Percentiles rank a stretch among this genome's conserved stretches.
These are phyloP conservation scores for Penicilliopsis zonata DNA, from an alignment of 495 filamentous ascomycete genomes.

Conservation along the genomic window DNA sequence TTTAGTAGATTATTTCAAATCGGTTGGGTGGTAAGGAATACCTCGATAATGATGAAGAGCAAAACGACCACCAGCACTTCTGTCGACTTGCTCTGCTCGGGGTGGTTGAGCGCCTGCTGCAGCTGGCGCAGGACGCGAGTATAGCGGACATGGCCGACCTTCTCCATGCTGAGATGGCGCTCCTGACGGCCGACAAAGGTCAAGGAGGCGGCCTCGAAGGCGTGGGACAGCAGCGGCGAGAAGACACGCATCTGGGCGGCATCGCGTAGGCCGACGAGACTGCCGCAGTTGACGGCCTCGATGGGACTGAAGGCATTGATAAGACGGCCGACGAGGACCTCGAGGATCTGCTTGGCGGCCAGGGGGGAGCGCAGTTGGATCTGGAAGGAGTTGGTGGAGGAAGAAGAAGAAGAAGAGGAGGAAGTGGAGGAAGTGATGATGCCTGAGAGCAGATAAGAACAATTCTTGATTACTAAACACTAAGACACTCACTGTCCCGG, in stretches of 20 bases:
- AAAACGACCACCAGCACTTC: constrained; percentile 12
- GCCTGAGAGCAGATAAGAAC: no score
- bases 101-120: constrained; percentile 10
- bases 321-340: constrained; percentile 12
- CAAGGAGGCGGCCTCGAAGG: constrained; percentile 13
- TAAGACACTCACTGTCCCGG: no score
- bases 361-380: no score
- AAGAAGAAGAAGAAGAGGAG: no score
- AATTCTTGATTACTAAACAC: no score
- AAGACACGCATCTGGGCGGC: constrained; percentile 12
- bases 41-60: constrained; percentile 14
- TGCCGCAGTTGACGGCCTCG: constrained; percentile 6
- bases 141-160: constrained; percentile 12
- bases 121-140: constrained; percentile 7
- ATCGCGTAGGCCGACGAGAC: constrained; percentile 11
- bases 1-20: neutral
- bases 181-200: constrained; percentile 13
- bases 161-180: constrained; percentile 7
- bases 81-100: constrained; percentile 9
- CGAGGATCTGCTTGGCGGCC: constrained; percentile 6
- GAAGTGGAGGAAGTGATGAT: no score
- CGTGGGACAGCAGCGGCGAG: constrained; percentile 12
- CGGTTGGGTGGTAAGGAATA: neutral
- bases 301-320: constrained; percentile 12
- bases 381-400: no score